Conservation (phyloP, 169 alveolate species). For the Plasmodium blacklocki region DNA sequence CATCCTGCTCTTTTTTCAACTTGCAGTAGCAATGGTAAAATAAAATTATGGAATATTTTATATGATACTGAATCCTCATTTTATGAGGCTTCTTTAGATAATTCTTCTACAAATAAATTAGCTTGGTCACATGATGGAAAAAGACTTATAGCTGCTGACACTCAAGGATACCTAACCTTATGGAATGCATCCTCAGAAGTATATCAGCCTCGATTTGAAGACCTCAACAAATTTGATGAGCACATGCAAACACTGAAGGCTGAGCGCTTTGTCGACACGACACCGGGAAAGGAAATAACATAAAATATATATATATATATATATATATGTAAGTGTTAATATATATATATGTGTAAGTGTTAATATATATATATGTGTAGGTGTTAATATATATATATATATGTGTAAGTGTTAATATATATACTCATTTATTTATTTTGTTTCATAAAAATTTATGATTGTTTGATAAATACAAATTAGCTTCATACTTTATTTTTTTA, state of each 20-base stretch:
- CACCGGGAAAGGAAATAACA: background rate
- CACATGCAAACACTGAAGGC: conserved; percentile 21
- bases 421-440: no score
- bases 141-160: conserved; percentile 59
- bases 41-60: conserved; percentile 42
- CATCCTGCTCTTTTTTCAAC: conserved; percentile 72
- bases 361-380: no score
- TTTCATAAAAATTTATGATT: background rate
- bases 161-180: conserved; percentile 39
- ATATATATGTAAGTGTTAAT: no score
- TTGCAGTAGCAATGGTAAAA: conserved; percentile 58
- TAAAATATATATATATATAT: no score
- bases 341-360: no score
- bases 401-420: no score
- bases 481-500: no score
- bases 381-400: no score
- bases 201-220: conserved; percentile 71
- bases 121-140: conserved; percentile 74
- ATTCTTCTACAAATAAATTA: conserved; percentile 43
- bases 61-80: conserved; percentile 41
- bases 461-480: no score
- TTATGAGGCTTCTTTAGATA: conserved; percentile 35
- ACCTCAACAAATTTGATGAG: conserved; percentile 24
- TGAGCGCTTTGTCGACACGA: background rate
- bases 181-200: conserved; percentile 67